Evolutionary conservation across 345 rosid species (phyloP).

Genomic region (Brassica napus): DNA sequence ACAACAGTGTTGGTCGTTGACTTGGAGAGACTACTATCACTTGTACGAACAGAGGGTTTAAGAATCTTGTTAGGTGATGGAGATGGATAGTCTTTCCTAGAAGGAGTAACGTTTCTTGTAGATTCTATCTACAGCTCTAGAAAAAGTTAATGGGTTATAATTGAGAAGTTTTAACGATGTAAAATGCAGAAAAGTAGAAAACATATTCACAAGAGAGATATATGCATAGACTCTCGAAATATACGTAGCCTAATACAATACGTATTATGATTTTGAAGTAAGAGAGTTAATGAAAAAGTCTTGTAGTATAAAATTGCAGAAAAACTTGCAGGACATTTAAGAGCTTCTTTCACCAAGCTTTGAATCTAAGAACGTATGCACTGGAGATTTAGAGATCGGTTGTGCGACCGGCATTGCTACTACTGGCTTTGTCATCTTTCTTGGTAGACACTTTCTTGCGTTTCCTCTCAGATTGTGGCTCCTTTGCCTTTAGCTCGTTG

Average conservation of each 20-base stretch:
- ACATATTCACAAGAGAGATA: too few relatives aligned
- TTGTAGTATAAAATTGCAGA: background rate
- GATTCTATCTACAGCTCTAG: background rate
- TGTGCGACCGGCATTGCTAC: constrained; percentile 38
- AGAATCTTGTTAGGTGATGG: constrained; percentile 46
- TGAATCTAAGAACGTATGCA: background rate
- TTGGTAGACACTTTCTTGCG: constrained; percentile 58
- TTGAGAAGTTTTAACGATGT: too few relatives aligned
- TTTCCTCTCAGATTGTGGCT: constrained; percentile 72
- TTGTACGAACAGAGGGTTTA: constrained; percentile 45
- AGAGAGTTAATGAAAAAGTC: background rate
- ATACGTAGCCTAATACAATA: too few relatives aligned
- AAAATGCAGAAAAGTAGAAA: too few relatives aligned
- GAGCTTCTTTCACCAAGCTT: background rate
- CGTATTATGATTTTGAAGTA: too few relatives aligned
- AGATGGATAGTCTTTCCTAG: constrained; percentile 21
- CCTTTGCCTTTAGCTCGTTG: constrained; percentile 68
- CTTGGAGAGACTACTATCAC: constrained; percentile 32
- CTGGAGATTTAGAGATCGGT: constrained; percentile 30
- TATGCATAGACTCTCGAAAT: too few relatives aligned
- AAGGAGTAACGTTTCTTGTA: constrained; percentile 28
- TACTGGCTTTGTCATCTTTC: constrained; percentile 48
- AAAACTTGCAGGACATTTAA: background rate
- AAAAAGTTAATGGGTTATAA: too few relatives aligned
- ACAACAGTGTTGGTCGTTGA: constrained; percentile 29